Evolutionary conservation across 1,139 yeast species (phyloP).

Genomic region (Hemisphaericaspora xylofermentans): DNA sequence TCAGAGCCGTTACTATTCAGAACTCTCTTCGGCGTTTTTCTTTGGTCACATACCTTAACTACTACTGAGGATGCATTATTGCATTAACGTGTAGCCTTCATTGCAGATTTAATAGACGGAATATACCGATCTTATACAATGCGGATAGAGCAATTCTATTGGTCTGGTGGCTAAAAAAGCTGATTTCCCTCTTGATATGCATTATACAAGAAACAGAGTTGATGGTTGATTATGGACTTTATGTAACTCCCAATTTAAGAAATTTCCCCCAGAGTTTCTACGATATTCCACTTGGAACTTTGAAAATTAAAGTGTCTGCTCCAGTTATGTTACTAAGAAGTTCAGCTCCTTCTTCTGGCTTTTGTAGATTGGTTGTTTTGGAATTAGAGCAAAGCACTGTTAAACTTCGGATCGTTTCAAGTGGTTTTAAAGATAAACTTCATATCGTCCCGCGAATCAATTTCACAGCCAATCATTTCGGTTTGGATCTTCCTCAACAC

Average conservation of each 20-base stretch:
- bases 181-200: too few relatives aligned
- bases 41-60: neutral
- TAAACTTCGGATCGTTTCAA: neutral
- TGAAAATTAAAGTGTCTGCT: too few relatives aligned
- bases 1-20: neutral
- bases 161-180: neutral
- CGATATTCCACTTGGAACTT: neutral
- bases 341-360: neutral
- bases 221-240: neutral
- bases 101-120: neutral
- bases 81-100: neutral
- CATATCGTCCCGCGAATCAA: neutral
- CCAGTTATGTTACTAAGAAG: neutral
- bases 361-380: neutral
- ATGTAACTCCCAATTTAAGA: neutral
- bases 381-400: neutral
- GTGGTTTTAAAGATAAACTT: neutral
- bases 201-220: too few relatives aligned
- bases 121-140: too few relatives aligned
- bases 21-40: neutral
- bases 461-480: neutral
- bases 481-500: neutral
- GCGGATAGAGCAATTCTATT: neutral
- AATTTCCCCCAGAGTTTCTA: neutral
- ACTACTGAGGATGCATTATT: neutral